These are phyloP conservation scores for Lycium barbarum DNA, from an alignment of 257 asterid species.

Conservation along the genomic window DNA sequence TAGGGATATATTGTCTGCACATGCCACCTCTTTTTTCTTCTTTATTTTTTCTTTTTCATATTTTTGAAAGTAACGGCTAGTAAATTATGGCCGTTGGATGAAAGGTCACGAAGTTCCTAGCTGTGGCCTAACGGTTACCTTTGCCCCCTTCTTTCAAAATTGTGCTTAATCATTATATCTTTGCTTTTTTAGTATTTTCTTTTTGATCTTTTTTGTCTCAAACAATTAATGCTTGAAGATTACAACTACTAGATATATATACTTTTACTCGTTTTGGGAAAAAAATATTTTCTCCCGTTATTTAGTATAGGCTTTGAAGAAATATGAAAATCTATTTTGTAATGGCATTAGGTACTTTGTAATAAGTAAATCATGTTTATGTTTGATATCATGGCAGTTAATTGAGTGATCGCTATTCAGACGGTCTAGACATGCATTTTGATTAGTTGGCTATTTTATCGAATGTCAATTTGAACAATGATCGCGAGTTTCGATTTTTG, in stretches of 20 bases:
- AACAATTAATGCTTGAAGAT: not conserved
- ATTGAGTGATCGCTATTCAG: not conserved
- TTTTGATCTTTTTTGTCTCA: not conserved
- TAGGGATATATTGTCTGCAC: conserved; percentile 41
- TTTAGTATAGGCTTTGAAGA: not conserved
- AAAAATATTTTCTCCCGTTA: no score
- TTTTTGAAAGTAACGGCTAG: conserved; percentile 85
- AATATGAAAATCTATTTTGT: not conserved
- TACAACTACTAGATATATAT: not conserved
- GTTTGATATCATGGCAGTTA: not conserved
- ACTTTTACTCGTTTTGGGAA: not conserved
- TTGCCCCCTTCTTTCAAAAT: conserved; percentile 34
- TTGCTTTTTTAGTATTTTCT: not conserved
- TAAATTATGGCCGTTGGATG: conserved; percentile 54
- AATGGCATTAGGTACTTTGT: not conserved
- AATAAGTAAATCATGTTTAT: not conserved
- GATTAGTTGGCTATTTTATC: not conserved
- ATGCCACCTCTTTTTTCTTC: not conserved
- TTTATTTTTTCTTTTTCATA: not conserved
- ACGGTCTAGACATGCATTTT: not conserved
- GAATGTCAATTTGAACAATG: not conserved
- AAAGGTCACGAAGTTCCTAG: conserved; percentile 45
- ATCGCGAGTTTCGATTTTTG: not conserved
- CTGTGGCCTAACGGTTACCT: conserved; percentile 44
- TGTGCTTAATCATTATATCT: not conserved